These are phyloP conservation scores for Aspergillus mulundensis DNA, from an alignment of 495 filamentous ascomycete genomes.

Conservation along the genomic window DNA sequence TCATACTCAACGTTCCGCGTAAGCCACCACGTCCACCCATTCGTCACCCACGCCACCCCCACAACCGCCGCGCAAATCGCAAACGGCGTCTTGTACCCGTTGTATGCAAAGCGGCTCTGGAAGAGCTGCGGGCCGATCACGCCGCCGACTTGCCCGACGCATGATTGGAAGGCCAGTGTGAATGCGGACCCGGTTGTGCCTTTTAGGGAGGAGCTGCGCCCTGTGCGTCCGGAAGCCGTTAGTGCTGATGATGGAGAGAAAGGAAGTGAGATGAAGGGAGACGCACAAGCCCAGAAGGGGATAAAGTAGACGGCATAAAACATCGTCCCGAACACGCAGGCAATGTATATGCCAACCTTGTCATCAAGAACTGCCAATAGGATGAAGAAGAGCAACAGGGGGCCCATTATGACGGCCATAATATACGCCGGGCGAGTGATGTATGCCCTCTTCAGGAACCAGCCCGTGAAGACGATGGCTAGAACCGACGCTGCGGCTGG, in stretches of 20 bases:
- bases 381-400: conserved; percentile 25
- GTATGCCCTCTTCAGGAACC: conserved; percentile 12
- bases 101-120: conserved; percentile 23
- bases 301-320: conserved; percentile 25
- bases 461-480: conserved; percentile 21
- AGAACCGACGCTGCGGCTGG: conserved; percentile 22
- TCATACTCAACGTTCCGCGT: conserved; percentile 30
- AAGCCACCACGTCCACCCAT: conserved; percentile 30
- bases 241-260: neutral
- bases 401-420: conserved; percentile 17
- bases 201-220: conserved; percentile 27
- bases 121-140: conserved; percentile 32
- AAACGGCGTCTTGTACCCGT: conserved; percentile 29
- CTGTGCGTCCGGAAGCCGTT: neutral
- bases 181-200: conserved; percentile 32
- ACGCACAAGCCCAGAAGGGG: conserved; percentile 28
- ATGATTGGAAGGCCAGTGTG: conserved; percentile 27
- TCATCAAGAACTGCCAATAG: conserved; percentile 15
- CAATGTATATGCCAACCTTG: conserved; percentile 24
- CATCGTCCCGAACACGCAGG: conserved; percentile 25
- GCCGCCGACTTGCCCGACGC: conserved; percentile 31
- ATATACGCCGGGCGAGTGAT: conserved; percentile 13
- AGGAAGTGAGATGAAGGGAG: neutral
- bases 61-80: conserved; percentile 24
- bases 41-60: conserved; percentile 20